Conservation (phyloP, 495 filamentous ascomycete genomes). For the Penicillium roqueforti region DNA sequence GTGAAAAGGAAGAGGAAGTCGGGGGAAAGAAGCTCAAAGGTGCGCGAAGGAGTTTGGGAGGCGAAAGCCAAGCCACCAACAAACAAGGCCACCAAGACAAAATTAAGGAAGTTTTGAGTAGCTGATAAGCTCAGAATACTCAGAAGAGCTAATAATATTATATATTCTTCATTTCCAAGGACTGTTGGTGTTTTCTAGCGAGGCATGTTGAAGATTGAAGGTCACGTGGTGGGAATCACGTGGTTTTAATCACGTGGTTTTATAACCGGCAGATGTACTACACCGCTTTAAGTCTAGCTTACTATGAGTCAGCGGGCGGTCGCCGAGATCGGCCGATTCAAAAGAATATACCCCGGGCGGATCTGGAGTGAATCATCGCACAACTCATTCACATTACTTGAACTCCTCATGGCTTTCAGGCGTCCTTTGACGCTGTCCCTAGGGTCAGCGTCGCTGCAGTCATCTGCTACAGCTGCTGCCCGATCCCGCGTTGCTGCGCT, state of each 20-base stretch:
- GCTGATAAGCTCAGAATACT: background rate
- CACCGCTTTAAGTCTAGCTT: constrained; percentile 6
- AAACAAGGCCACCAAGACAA: background rate
- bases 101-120: background rate
- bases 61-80: constrained; percentile 8
- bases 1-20: background rate
- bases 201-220: background rate
- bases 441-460: constrained; percentile 36
- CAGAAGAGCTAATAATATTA: background rate
- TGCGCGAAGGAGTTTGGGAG: constrained; percentile 25
- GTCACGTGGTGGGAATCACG: background rate
- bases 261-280: background rate
- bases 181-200: background rate
- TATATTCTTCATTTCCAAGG: constrained; percentile 3
- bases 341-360: constrained; percentile 31
- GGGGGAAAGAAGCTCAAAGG: constrained; percentile 10
- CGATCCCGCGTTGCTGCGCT: constrained; percentile 33
- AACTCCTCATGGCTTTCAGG: constrained; percentile 46
- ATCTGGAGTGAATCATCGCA: constrained; percentile 28
- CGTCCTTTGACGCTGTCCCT: constrained; percentile 41
- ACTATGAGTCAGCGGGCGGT: constrained; percentile 29
- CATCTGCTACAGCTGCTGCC: constrained; percentile 27
- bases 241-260: background rate
- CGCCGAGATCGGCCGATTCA: constrained; percentile 40
- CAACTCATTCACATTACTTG: constrained; percentile 19